phyloP scores from a whole-genome alignment of 2,329 filamentous ascomycete species.

The Parastagonospora nodorum region DNA sequence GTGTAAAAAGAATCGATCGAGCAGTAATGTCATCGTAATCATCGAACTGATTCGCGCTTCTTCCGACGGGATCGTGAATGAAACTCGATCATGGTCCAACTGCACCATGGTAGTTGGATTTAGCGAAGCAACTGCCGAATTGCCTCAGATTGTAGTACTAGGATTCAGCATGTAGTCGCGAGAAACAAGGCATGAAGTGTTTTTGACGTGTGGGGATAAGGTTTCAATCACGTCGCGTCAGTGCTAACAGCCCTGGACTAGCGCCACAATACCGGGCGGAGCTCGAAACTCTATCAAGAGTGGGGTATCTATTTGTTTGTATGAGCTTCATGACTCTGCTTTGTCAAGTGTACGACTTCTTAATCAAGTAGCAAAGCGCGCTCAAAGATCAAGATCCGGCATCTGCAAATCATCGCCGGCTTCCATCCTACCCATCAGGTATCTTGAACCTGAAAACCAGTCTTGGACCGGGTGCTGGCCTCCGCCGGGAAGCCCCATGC shows the following conservation, averaged over 20 bases:
- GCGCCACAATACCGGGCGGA: no score
- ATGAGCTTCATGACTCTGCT: neutral
- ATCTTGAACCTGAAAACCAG: conserved; percentile 69
- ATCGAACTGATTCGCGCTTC: neutral
- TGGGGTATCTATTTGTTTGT: neutral
- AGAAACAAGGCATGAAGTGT: no score
- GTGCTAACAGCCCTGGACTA: no score
- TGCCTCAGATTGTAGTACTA: no score
- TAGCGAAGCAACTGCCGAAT: no score
- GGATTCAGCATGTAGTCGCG: no score
- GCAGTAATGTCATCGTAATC: neutral
- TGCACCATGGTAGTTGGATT: no score
- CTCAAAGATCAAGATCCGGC: conserved; percentile 23
- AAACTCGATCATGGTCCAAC: neutral
- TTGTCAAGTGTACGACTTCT: neutral
- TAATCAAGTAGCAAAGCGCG: neutral
- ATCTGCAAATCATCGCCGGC: conserved; percentile 55
- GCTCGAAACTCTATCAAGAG: neutral
- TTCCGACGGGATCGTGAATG: neutral
- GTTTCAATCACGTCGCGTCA: no score
- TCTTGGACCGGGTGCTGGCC: conserved; percentile 59
- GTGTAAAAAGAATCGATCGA: neutral
- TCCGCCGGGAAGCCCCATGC: conserved; percentile 13
- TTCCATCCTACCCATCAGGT: conserved; percentile 68
- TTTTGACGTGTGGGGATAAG: no score